Evolutionary conservation across 2,329 filamentous ascomycete species (phyloP), one percentile per base, ranked within the genome.

Genomic region (Parastagonospora nodorum): DNA sequence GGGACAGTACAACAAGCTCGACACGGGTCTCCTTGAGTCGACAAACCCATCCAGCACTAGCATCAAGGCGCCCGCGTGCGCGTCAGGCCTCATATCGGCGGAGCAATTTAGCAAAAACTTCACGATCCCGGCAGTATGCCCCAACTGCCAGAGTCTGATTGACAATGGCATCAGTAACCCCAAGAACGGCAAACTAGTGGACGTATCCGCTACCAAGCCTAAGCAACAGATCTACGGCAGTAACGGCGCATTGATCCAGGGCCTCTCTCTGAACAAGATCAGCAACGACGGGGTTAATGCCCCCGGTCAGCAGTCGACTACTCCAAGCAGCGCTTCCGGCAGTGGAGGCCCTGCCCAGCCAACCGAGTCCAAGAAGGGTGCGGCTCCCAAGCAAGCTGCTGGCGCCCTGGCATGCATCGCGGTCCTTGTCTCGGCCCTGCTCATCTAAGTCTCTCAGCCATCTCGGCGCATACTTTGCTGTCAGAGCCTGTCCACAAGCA

Each of bases 71-170:
- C 87, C 89, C 30, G 78, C 75, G 49, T 97, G 93, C 79, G 77
- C 77, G 56, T 52, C 79, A 29, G 81, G 78, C 53, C 79, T 96
- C 46, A 92, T 97, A 75, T 78, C 79, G 57, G 76, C 81, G 52
- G 55, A 62, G 30, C 82, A 81, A 55, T 96, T 96, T 80, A 83
- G 82, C 74, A 86, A 78, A 72, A 88, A 90, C 80, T 97, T 96
- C 78, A 87, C 86, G 39, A 78, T 96, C 50, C 92, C 92, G 88
- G 41, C 75, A 67, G 53, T 69, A 3, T 79, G 84, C 5, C 91
- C 91, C 10, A 78, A 82, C 4, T 88, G 86, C 58, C 87, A 86
- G 33, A 79, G 86, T 39, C 80, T 96, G 66, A 93, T 97, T 69
- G 80, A 89, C 60, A 84, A 88, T 42, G 92, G 93, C 55, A 83